Percentiles rank a stretch among this genome's conserved stretches.
phyloP scores from a whole-genome alignment of 2,329 filamentous ascomycete species.

The Hirsutella thompsonii region DNA sequence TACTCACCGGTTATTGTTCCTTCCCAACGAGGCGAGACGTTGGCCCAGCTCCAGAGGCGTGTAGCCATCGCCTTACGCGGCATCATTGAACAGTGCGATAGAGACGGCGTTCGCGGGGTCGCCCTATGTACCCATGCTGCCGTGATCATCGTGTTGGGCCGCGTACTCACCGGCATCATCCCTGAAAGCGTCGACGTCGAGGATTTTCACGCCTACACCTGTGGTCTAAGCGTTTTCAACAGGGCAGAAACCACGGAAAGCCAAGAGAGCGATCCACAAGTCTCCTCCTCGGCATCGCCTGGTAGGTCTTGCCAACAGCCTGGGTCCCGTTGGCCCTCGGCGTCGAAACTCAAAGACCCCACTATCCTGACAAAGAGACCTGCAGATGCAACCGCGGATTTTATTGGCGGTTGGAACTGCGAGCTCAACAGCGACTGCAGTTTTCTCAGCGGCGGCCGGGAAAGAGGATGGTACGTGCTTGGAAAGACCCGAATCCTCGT shows the following conservation, averaged over 20 bases:
- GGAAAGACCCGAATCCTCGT: not conserved
- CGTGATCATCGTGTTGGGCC: conserved; percentile 72
- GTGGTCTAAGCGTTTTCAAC: conserved; percentile 57
- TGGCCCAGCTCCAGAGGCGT: conserved; percentile 68
- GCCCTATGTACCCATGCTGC: conserved; percentile 86
- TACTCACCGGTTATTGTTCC: conserved; percentile 57
- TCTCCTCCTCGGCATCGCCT: not conserved
- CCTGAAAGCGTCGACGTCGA: conserved; percentile 58
- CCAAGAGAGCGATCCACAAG: not conserved
- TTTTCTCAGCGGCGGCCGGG: conserved; percentile 67
- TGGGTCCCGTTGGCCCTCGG: not conserved
- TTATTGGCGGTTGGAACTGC: conserved; percentile 66
- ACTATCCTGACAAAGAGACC: conserved; percentile 1
- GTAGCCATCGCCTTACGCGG: conserved; percentile 55
- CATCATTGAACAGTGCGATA: conserved; percentile 62
- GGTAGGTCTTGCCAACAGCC: conserved; percentile 2
- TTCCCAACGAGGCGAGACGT: conserved; percentile 60
- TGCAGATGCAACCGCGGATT: conserved; percentile 5
- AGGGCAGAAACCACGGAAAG: conserved; percentile 2
- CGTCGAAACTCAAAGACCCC: not conserved
- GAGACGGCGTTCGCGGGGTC: conserved; percentile 54
- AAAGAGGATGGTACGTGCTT: conserved; percentile 70
- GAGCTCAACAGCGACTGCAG: conserved; percentile 72
- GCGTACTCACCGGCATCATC: conserved; percentile 66
- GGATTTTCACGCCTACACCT: conserved; percentile 79